Evolutionary conservation across 352 stramenopile species (phyloP).

Genomic region (Phytophthora capsici): DNA sequence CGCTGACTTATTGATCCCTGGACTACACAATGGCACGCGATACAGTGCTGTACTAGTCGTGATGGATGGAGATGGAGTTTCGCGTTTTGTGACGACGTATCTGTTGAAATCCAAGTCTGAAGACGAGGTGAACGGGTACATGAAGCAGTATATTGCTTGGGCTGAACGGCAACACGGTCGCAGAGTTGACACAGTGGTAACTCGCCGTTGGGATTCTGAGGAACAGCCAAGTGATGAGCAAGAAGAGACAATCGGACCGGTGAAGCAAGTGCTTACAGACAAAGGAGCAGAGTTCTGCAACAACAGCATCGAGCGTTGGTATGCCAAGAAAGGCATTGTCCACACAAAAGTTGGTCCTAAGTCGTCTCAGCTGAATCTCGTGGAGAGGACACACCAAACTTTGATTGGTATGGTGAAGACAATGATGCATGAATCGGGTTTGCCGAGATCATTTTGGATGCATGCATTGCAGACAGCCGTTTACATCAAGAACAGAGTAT

Average conservation of each 20-base stretch:
- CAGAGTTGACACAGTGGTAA: neutral
- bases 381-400: constrained; percentile 12
- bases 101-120: constrained; percentile 4
- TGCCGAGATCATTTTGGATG: constrained; percentile 11
- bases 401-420: constrained; percentile 14
- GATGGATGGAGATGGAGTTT: constrained; percentile 22
- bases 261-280: constrained; percentile 13
- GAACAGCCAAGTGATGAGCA: neutral
- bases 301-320: constrained; percentile 1
- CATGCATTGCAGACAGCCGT: constrained; percentile 14
- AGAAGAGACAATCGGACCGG: neutral
- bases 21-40: constrained; percentile 1
- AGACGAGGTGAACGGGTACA: constrained; percentile 2
- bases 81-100: constrained; percentile 9
- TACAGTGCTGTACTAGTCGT: constrained; percentile 8
- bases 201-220: neutral
- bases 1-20: constrained; percentile 20
- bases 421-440: constrained; percentile 19
- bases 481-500: constrained; percentile 20
- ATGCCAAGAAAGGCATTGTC: constrained; percentile 1
- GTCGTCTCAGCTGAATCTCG: constrained; percentile 3
- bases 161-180: neutral
- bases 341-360: constrained; percentile 6
- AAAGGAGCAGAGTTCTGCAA: constrained; percentile 20
- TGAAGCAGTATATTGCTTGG: constrained; percentile 7